These are phyloP conservation scores for Mycena polygramma DNA, from an alignment of 768 basidiomycete genomes.

Conservation along the genomic window DNA sequence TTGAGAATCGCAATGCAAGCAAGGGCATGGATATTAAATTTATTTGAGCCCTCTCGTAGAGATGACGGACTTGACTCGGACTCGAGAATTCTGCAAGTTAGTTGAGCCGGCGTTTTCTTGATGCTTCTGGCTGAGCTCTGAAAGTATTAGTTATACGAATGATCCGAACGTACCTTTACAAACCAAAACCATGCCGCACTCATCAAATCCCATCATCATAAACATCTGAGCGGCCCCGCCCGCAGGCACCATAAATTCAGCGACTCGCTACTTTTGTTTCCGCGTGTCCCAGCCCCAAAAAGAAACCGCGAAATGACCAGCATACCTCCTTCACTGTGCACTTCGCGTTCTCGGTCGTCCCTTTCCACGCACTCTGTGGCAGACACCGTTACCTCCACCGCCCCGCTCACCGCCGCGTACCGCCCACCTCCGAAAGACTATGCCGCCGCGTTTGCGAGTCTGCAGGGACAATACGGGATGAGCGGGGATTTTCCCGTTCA, in stretches of 20 bases:
- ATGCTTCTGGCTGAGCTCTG: too few species aligned
- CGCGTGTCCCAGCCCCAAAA: background rate
- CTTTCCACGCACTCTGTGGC: conserved; percentile 16
- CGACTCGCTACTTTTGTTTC: background rate
- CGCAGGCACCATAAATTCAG: background rate
- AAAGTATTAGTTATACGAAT: too few species aligned
- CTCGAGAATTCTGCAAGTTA: too few species aligned
- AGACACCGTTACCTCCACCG: conserved; percentile 41
- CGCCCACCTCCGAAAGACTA: conserved; percentile 51
- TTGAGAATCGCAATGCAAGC: too few species aligned
- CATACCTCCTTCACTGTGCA: conserved; percentile 16
- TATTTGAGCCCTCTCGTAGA: too few species aligned
- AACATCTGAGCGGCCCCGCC: background rate
- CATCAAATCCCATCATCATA: background rate
- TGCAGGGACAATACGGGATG: conserved; percentile 54
- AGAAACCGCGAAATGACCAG: conserved; percentile 4
- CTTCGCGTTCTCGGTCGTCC: conserved; percentile 38
- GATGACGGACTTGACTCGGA: too few species aligned
- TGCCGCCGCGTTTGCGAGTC: conserved; percentile 50
- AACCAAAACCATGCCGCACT: too few species aligned
- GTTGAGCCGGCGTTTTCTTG: too few species aligned
- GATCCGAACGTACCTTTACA: too few species aligned
- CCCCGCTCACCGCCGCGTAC: conserved; percentile 35
- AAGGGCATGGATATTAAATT: too few species aligned
- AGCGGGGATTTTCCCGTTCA: conserved; percentile 47